Evolutionary conservation across 2,329 filamentous ascomycete species (phyloP), one percentile per base, ranked within the genome.

Genomic region (Parastagonospora nodorum): DNA sequence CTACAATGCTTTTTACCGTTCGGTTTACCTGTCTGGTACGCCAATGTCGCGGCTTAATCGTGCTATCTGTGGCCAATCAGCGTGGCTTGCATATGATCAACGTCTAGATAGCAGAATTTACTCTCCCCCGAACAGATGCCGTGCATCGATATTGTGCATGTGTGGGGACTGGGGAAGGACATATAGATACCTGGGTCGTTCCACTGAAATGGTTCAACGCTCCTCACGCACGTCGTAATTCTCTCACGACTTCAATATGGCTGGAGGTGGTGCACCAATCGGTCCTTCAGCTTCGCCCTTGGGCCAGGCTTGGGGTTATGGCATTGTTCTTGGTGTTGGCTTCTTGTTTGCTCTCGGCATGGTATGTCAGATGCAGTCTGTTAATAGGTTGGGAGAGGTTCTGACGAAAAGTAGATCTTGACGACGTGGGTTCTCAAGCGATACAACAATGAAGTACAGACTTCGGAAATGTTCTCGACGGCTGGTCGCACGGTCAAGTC

Each of bases 251-350:
- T 58, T 40, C 32, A 46, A 33, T 10, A 66, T 65, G 61, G 64
- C 64, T 53, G 63, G 64, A 39, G 60, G 62, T 39, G 57, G 58
- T 42, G 58, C 64, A 45, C 64, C 64, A 16, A 56, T 60, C 15
- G 61, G 63, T 24, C 60, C 63, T 37, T 58, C 61, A 15, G 60
- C 61, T 32, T 61, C 57, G n/a, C 63, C 64, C 42, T 42, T 67
- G 24, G 61, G 63, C 3, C 64, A 65, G 48, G 63, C 48, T 45
- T 66, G 64, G 64, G 67, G 67, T n/a, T 71, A 71, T 62, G 68
- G 68, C 12, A 66, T 70, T 29, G 61, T 71, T 9, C 55, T 71
- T 48, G 68, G 68, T 35, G 45, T 71, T 27, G 68, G 68, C 1
- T 68, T 68, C 15, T 47, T 68, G 24, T 68, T 68, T 29, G 64